Base-by-base conservation (phyloP, 1,284 basidiomycete species). In the Tylopilus sp. region DNA sequence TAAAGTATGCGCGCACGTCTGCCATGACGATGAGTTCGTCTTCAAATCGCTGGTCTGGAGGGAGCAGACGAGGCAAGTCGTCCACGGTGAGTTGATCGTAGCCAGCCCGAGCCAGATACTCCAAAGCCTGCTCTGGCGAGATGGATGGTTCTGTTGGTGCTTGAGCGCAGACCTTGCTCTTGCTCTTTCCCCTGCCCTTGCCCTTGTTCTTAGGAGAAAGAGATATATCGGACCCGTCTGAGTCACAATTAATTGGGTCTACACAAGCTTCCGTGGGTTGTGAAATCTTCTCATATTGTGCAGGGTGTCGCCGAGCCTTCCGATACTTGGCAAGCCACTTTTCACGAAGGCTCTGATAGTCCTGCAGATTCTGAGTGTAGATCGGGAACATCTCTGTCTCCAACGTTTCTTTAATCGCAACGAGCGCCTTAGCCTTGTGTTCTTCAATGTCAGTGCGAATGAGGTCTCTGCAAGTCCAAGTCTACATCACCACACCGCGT, bases 1-100 rank as follows among this genome's bases (percentile, higher is more conserved):
- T 80, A 68, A 86, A 88, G 67, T 86, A 88, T 4, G 86, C 85
- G 6, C 84, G 82, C 0, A 88, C 86, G 10, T 80, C 80, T 0
- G 85, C 81, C 86, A 88, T 88, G 22, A 88, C 74, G 2, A 69
- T 64, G 18, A 87, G 62, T 38, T 86, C 86, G 2, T 84, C 79
- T 12, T 74, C 69, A 53, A 81, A 79, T 8, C 29, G 36, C 61
- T 65, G 19, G 29, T 74, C 70, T 36, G 6, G 57, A 49, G 69
- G 70, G 36, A n/a, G 38, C 13, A 76, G 59, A 16, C 68, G 64
- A 24, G 55, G 54, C 12, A 79, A 62, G 33, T 79, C 77, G 12
- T 65, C 32, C 19, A 41, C 49, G 9, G 38, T 63, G 24, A 79
- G 67, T 26, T 36, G 33, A 15, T 0, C 12, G 56, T 79, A 78